These are phyloP conservation scores for Hymenoscyphus infarciens DNA, from an alignment of 2,329 filamentous ascomycete species.

Conservation along the genomic window DNA sequence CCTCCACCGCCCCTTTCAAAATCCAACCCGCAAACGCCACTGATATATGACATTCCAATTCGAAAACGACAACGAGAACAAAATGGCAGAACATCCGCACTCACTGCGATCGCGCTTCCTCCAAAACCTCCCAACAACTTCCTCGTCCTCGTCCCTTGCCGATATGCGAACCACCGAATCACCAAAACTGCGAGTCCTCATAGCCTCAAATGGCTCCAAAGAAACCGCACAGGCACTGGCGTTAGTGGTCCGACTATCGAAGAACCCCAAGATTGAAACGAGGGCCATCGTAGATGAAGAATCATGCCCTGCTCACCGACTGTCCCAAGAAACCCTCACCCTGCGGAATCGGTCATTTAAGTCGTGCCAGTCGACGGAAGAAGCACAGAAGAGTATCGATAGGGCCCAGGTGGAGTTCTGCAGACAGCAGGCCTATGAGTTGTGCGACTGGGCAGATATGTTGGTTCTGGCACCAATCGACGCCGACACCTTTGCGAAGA, in stretches of 20 bases:
- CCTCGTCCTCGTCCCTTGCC: slow-evolving; percentile 28
- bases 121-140: slow-evolving; percentile 21
- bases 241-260: slow-evolving; percentile 64
- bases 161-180: slow-evolving; percentile 45
- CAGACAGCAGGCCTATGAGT: slow-evolving; percentile 54
- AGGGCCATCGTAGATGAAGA: slow-evolving; percentile 64
- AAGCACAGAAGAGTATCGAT: slow-evolving; percentile 29
- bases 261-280: slow-evolving; percentile 58
- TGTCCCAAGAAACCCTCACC: slow-evolving; percentile 60
- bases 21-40: background rate
- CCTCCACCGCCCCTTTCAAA: slow-evolving; percentile 9
- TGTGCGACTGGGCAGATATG: slow-evolving; percentile 85
- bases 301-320: slow-evolving; percentile 45
- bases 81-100: slow-evolving; percentile 24
- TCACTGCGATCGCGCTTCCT: slow-evolving; percentile 17
- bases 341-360: slow-evolving; percentile 51
- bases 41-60: background rate
- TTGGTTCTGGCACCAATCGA: slow-evolving; percentile 82
- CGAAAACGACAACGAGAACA: slow-evolving; percentile 18
- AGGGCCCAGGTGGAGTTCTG: slow-evolving; percentile 45
- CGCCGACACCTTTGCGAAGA: slow-evolving; percentile 78
- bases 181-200: slow-evolving; percentile 56
- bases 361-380: slow-evolving; percentile 22
- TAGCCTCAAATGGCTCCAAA: slow-evolving; percentile 62
- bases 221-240: slow-evolving; percentile 64